Base-by-base conservation (phyloP, 495 filamentous ascomycete genomes). In the Tuber melanosporum region DNA sequence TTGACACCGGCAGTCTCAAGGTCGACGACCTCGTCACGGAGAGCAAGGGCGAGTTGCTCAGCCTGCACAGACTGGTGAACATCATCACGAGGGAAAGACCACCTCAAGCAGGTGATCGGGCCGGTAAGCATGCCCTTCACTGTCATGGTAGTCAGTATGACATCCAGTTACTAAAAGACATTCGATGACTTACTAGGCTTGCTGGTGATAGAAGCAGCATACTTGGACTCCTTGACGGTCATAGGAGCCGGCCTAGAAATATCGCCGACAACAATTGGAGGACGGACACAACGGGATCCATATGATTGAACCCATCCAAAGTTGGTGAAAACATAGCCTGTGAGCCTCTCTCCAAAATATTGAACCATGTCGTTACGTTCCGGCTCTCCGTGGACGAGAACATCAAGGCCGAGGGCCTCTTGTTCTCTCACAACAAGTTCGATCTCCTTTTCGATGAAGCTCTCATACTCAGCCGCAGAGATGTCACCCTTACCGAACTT, bases 281-380 rank as follows among this genome's bases (percentile, higher is more conserved):
- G 95, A 83, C 95, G 92, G 78, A 99, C 95, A 86, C 96, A 98
- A 82, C 95, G 96, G 75, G 95, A 98, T 80, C 95, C 95, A 86
- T 99, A 99, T 83, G 89, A 91, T 89, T 99, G 95, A 70, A 99
- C 95, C 95, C 95, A 99, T 81, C 92, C 95, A 87, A 97, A 92
- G 84, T 94, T 98, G 84, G 95, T 99, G 90, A 99, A 99, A 83
- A 94, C 94, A 86, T 98, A 99, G 84, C 95, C 95, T 79, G 93
- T 90, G 70, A 99, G 89, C 80, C 94, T 91, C 90, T 99, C 95
- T 85, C 95, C 95, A 84, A 99, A 99, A 91, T 98, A 99, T 86
- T 99, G 95, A 62, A 99, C 95, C 95, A 99, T 99, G 91, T 99
- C 95, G 87, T 98, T 98, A 86, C 95, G 93, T 89, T 99, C 95